Evolutionary conservation across 2,329 filamentous ascomycete genomes (phyloP).

Genomic region (Erysiphe neolycopersici): DNA sequence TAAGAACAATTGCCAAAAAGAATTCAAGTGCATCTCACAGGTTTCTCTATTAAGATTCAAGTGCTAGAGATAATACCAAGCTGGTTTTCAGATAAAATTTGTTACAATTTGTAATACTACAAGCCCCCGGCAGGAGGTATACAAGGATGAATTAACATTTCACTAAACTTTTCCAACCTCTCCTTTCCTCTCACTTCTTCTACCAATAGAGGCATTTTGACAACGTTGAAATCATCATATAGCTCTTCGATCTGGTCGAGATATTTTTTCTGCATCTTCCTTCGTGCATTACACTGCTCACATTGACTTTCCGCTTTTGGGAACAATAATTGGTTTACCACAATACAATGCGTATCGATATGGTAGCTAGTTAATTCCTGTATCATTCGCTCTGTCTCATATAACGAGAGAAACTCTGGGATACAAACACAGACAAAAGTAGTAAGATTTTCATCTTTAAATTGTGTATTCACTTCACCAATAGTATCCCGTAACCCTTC

Average conservation of each 20-base stretch:
- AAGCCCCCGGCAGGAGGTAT: conserved; percentile 27
- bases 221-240: conserved; percentile 97
- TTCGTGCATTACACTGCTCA: conserved; percentile 79
- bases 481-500: conserved; percentile 84
- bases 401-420: conserved; percentile 83
- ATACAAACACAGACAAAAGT: conserved; percentile 98
- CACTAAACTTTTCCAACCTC: conserved; percentile 68
- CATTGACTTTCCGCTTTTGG: conserved; percentile 63
- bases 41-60: too few species aligned
- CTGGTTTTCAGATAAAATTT: too few species aligned
- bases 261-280: conserved; percentile 99
- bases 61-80: too few species aligned
- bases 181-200: conserved; percentile 94
- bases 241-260: conserved; percentile 95
- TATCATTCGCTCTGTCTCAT: conserved; percentile 99
- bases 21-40: too few species aligned
- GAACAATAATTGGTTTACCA: conserved; percentile 94
- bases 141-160: conserved; percentile 57
- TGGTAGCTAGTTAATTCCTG: conserved; percentile 81
- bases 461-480: conserved; percentile 84
- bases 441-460: conserved; percentile 86
- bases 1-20: too few species aligned
- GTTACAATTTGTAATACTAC: conserved; percentile 3
- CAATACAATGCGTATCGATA: conserved; percentile 92
- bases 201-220: conserved; percentile 88